phyloP scores from a whole-genome alignment of 2,329 filamentous ascomycete genomes.

The Cryphonectria japonica region DNA sequence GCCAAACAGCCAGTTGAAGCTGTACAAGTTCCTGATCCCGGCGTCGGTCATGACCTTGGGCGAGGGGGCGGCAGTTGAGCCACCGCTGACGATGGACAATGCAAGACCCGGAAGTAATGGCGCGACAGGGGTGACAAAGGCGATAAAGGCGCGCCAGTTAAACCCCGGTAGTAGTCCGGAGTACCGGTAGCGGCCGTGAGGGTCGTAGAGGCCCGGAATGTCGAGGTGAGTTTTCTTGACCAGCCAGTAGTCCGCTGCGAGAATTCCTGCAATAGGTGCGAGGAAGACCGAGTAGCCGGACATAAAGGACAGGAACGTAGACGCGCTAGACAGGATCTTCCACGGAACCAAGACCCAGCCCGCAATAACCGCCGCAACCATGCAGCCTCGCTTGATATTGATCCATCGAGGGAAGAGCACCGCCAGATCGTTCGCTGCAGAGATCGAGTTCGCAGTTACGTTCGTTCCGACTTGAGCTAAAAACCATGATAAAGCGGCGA shows the following conservation, averaged over 20 bases:
- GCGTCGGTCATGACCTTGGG: conserved; percentile 29
- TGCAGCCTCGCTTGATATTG: conserved; percentile 61
- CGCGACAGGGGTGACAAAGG: conserved; percentile 36
- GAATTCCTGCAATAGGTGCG: conserved; percentile 45
- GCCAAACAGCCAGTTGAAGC: conserved; percentile 39
- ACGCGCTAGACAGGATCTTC: conserved; percentile 58
- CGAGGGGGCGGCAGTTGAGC: neutral
- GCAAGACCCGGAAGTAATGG: conserved; percentile 34
- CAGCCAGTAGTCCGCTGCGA: conserved; percentile 40
- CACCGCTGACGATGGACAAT: conserved; percentile 11
- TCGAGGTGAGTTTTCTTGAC: conserved; percentile 42
- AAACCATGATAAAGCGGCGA: conserved; percentile 57
- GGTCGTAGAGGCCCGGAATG: conserved; percentile 47
- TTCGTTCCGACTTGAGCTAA: conserved; percentile 61
- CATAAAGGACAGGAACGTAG: conserved; percentile 53
- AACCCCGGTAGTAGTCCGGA: conserved; percentile 31
- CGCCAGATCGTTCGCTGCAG: conserved; percentile 58
- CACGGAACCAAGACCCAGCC: conserved; percentile 59
- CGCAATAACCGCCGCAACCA: conserved; percentile 56
- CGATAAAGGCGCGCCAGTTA: conserved; percentile 40
- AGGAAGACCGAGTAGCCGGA: conserved; percentile 43
- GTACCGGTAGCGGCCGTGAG: conserved; percentile 46
- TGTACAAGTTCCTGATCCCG: conserved; percentile 36
- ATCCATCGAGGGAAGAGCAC: conserved; percentile 57
- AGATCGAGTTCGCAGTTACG: conserved; percentile 59